A percentile compares a stretch with the other conserved stretches of the same genome.
phyloP scores from a whole-genome alignment of 2,329 filamentous ascomycete species.

The Akanthomyces uredinophilus region DNA sequence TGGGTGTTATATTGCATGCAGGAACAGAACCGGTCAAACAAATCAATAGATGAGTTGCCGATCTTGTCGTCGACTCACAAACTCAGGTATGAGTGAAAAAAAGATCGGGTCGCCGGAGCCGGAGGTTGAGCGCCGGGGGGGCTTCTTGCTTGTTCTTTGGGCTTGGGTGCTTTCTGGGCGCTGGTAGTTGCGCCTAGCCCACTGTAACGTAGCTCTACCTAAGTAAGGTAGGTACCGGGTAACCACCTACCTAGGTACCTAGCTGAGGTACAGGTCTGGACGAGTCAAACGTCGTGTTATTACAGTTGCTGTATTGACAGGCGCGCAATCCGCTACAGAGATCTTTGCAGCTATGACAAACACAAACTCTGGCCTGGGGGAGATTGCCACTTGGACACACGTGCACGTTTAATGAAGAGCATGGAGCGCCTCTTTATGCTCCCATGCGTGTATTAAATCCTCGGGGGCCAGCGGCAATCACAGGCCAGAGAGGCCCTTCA shows the following conservation, averaged over 20 bases:
- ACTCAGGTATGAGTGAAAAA: constrained; percentile 13
- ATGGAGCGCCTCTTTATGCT: background rate
- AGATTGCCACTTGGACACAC: background rate
- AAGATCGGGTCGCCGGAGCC: constrained; percentile 16
- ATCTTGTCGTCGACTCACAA: constrained; percentile 10
- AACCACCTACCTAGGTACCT: no score
- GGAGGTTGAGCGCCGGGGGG: constrained; percentile 9
- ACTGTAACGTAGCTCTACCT: background rate
- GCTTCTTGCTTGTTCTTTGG: background rate
- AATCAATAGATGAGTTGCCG: background rate
- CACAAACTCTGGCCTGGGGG: background rate
- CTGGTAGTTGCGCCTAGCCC: background rate
- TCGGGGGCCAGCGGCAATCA: constrained; percentile 1
- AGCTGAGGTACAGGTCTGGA: background rate
- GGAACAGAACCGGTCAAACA: background rate
- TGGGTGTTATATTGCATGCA: background rate
- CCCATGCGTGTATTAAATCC: background rate
- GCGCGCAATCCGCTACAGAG: no score
- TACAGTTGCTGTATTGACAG: background rate
- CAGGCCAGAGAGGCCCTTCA: background rate
- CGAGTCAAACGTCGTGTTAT: background rate
- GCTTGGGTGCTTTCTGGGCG: background rate
- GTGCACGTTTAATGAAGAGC: background rate
- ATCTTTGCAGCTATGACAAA: background rate
- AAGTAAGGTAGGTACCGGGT: no score